Conservation (phyloP, 1,139 yeast species). For the Suhomyces coccinellae region DNA sequence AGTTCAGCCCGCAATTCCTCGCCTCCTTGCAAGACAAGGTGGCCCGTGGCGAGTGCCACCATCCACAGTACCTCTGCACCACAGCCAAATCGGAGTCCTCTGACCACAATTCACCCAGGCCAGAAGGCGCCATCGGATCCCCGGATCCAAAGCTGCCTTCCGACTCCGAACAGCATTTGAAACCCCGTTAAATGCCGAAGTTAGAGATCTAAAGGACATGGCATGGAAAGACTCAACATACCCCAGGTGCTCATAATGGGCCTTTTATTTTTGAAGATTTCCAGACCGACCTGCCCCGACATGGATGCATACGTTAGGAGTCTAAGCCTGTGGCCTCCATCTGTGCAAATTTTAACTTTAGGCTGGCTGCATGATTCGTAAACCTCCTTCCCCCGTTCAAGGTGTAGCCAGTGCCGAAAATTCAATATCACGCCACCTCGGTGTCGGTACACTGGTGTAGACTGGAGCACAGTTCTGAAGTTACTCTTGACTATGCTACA, state of each 20-base stretch:
- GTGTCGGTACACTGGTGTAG: not conserved
- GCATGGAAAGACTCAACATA: not conserved
- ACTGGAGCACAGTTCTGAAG: no score
- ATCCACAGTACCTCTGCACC: conserved; percentile 22
- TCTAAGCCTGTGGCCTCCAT: not conserved
- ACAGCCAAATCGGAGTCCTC: no score
- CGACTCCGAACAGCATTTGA: not conserved
- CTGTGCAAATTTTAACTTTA: not conserved
- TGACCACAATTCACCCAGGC: no score
- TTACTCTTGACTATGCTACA: no score
- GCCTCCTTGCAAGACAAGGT: conserved; percentile 23
- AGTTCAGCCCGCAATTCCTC: conserved; percentile 23
- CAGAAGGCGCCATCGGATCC: not conserved
- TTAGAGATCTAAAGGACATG: not conserved
- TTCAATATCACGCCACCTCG: conserved; percentile 1
- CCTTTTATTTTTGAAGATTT: no score
- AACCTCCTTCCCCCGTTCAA: not conserved
- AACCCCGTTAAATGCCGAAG: conserved; percentile 2
- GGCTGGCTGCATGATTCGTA: not conserved
- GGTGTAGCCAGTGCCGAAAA: not conserved
- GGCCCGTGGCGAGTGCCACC: conserved; percentile 19
- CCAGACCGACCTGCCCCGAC: not conserved
- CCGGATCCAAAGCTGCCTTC: not conserved
- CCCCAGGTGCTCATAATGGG: not conserved
- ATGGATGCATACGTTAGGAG: not conserved